Conservation (phyloP, 179 eudicot species). For the Carnegiea gigantea region DNA sequence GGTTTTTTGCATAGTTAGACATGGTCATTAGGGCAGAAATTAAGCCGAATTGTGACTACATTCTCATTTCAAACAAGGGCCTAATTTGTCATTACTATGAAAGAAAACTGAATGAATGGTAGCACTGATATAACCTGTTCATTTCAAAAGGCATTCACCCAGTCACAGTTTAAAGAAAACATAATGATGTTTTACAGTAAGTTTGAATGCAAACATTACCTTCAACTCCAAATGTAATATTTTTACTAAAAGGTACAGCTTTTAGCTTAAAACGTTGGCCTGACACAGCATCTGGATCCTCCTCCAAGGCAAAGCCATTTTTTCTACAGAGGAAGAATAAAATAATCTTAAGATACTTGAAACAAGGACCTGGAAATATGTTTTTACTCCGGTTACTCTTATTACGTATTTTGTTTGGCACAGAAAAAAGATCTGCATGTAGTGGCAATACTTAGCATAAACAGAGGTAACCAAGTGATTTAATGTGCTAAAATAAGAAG, state of each 20-base stretch:
- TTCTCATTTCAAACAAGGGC: background rate
- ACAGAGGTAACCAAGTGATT: background rate
- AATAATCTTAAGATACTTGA: background rate
- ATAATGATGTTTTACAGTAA: background rate
- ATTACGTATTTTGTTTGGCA: background rate
- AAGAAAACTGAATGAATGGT: background rate
- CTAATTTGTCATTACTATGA: background rate
- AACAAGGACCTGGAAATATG: background rate
- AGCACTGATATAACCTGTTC: background rate
- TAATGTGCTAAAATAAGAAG: background rate
- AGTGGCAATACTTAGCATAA: background rate
- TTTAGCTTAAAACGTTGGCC: constrained; percentile 75
- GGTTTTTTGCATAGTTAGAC: background rate
- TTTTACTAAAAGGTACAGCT: constrained; percentile 96
- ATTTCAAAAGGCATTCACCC: background rate
- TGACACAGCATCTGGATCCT: constrained; percentile 73
- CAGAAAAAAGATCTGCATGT: background rate
- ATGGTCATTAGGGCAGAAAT: background rate
- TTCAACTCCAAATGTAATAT: constrained; percentile 86
- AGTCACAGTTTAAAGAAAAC: constrained; percentile 4
- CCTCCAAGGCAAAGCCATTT: constrained; percentile 89
- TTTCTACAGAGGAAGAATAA: constrained; percentile 46
- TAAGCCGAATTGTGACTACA: background rate
- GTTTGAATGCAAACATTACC: constrained; percentile 42
- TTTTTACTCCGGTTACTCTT: background rate